Evolutionary conservation across 2,329 filamentous ascomycete genomes (phyloP).

Genomic region (Claviceps humidiphila): DNA sequence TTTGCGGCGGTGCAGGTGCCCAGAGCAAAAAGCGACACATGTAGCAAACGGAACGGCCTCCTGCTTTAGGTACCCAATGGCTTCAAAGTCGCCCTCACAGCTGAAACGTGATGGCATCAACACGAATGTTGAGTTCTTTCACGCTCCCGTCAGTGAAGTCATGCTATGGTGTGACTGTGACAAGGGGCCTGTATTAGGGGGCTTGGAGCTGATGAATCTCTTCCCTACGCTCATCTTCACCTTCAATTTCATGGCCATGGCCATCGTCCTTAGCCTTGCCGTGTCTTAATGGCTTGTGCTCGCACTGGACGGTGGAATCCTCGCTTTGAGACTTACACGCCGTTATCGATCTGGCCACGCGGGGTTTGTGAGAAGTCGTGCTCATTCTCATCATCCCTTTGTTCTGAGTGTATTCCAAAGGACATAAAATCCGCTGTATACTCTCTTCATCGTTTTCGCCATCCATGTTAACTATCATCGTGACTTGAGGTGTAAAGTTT

Average conservation of each 20-base stretch:
- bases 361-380: slow-evolving; percentile 8
- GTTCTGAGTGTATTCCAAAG: slow-evolving; percentile 5
- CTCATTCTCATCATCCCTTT: slow-evolving; percentile 4
- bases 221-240: slow-evolving; percentile 7
- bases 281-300: slow-evolving; percentile 7
- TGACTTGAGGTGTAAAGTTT: slow-evolving; percentile 1
- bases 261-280: slow-evolving; percentile 12
- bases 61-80: too few relatives aligned
- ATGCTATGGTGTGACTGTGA: too few relatives aligned
- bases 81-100: too few relatives aligned
- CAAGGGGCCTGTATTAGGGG: too few relatives aligned
- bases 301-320: slow-evolving; percentile 9
- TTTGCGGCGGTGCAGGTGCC: too few relatives aligned
- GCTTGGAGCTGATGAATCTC: slow-evolving; percentile 7
- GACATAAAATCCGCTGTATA: neutral
- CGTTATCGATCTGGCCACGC: slow-evolving; percentile 13
- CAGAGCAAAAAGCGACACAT: too few relatives aligned
- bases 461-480: neutral
- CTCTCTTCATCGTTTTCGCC: neutral
- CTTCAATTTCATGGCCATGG: slow-evolving; percentile 6
- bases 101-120: too few relatives aligned
- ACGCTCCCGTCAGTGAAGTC: slow-evolving; percentile 1
- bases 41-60: too few relatives aligned
- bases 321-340: slow-evolving; percentile 6
- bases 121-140: too few relatives aligned